phyloP scores from a whole-genome alignment of 2,329 filamentous ascomycete genomes.

The Pseudogymnoascus destructans region DNA sequence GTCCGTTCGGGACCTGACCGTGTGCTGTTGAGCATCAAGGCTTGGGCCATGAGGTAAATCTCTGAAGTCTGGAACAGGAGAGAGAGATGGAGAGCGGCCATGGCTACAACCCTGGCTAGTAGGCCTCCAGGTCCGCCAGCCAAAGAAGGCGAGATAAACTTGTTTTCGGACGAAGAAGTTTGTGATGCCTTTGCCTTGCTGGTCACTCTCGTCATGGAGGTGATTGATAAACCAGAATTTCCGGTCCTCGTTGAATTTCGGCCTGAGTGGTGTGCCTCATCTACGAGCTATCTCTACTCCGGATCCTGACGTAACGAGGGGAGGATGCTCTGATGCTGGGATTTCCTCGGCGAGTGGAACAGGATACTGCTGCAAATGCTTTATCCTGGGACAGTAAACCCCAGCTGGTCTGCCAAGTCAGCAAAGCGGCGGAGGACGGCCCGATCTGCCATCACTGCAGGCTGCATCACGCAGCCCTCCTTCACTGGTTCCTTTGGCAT shows the following conservation, averaged over 20 bases:
- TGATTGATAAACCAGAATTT: slow-evolving; percentile 13
- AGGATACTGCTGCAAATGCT: slow-evolving; percentile 10
- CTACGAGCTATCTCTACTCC: not conserved
- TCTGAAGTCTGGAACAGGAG: not conserved
- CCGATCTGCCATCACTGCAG: slow-evolving; percentile 4
- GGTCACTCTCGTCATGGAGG: slow-evolving; percentile 10
- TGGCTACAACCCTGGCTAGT: not conserved
- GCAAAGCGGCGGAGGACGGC: not conserved
- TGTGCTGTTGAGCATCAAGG: not conserved
- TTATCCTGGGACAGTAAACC: slow-evolving; percentile 8
- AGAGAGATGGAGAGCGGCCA: not conserved
- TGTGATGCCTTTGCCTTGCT: slow-evolving; percentile 12
- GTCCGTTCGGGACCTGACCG: not conserved
- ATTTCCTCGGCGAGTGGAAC: not conserved
- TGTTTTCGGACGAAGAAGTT: slow-evolving; percentile 15
- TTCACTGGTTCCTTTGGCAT: slow-evolving; percentile 9
- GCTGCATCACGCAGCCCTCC: slow-evolving; percentile 9
- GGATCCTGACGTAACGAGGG: slow-evolving; percentile 11
- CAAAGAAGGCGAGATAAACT: slow-evolving; percentile 15
- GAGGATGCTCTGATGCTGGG: not conserved
- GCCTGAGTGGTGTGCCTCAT: not conserved
- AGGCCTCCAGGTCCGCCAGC: not conserved
- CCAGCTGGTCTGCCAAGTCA: slow-evolving; percentile 10
- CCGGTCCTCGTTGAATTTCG: slow-evolving; percentile 11
- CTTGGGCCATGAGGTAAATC: not conserved